These are phyloP conservation scores for Luffa aegyptiaca DNA, from an alignment of 306 rosid species.

Conservation along the genomic window DNA sequence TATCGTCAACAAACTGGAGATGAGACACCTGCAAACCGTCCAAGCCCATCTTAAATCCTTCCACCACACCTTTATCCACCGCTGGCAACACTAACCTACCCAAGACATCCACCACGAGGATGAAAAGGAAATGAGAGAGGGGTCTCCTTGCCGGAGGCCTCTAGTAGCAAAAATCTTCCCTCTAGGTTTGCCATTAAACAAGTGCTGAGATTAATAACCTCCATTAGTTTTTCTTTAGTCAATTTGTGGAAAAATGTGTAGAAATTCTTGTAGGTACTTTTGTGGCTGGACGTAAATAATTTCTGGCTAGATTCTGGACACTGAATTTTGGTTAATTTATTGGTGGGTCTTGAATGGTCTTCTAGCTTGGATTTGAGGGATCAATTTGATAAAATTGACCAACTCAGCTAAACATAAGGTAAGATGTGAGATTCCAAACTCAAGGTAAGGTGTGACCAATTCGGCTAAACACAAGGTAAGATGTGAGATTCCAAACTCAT, in stretches of 20 bases:
- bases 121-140: no score
- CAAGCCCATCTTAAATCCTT: no score
- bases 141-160: no score
- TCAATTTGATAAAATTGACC: not conserved
- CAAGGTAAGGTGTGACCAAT: not conserved
- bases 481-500: slow-evolving; percentile 2
- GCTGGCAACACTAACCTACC: no score
- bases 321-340: not conserved
- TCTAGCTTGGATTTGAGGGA: not conserved
- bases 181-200: no score
- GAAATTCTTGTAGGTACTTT: not conserved
- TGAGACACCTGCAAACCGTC: no score
- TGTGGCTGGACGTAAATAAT: not conserved
- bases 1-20: no score
- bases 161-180: no score
- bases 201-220: not conserved
- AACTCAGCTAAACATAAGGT: no score
- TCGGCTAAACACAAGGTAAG: not conserved
- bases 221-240: not conserved
- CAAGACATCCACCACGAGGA: no score
- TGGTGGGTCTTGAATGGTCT: not conserved
- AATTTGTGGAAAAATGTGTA: not conserved
- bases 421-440: no score
- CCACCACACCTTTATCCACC: no score
- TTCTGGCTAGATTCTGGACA: not conserved